Percentiles rank a stretch among this genome's conserved stretches.
These are phyloP conservation scores for Casuarina equisetifolia DNA, from an alignment of 306 rosid genomes.

Conservation along the genomic window DNA sequence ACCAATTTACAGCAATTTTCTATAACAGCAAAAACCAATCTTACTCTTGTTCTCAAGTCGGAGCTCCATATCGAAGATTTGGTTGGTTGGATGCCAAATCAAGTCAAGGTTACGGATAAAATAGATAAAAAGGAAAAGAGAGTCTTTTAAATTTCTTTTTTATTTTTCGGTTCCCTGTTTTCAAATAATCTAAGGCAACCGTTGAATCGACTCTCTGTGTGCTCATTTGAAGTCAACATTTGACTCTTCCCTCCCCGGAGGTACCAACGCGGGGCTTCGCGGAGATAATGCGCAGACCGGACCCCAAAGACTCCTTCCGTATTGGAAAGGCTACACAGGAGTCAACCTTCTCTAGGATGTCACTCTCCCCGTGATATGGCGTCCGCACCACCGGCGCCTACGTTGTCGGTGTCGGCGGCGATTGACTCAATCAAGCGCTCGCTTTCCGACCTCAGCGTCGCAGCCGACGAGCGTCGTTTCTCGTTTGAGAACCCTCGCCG, in stretches of 20 bases:
- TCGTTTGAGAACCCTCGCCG: conserved; percentile 35
- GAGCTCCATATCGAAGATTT: too few relatives aligned
- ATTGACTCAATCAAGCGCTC: conserved; percentile 34
- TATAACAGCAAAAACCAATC: too few relatives aligned
- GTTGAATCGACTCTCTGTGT: neutral
- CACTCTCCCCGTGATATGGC: conserved; percentile 23
- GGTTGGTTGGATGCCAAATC: too few relatives aligned
- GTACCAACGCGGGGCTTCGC: neutral
- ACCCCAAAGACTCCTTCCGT: neutral
- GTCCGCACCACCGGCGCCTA: conserved; percentile 7
- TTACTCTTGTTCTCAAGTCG: too few relatives aligned
- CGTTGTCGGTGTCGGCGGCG: conserved; percentile 16
- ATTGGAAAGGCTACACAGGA: neutral
- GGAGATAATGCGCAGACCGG: neutral
- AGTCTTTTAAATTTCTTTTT: too few relatives aligned
- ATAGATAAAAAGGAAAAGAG: too few relatives aligned
- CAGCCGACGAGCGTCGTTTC: conserved; percentile 10
- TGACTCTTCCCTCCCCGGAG: neutral
- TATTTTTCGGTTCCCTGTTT: too few relatives aligned
- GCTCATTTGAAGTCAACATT: neutral
- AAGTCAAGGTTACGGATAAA: too few relatives aligned
- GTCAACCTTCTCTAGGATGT: neutral
- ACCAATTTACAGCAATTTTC: too few relatives aligned
- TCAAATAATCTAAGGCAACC: neutral
- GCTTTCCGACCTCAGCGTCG: conserved; percentile 31